These are phyloP conservation scores for Candida broadrunensis DNA, from an alignment of 805 yeast species.

Conservation along the genomic window DNA sequence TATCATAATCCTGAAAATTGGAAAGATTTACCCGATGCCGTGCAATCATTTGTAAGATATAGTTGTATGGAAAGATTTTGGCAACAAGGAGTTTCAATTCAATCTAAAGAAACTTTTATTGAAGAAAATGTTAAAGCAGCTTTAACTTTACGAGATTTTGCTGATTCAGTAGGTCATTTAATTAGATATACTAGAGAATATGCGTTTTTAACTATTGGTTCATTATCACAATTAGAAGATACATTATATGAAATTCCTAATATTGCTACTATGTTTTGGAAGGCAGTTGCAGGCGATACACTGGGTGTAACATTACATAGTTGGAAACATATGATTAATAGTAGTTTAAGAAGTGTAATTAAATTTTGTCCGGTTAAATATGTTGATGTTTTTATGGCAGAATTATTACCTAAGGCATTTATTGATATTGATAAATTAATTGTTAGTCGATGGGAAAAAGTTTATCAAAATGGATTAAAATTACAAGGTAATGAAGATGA, in stretches of 20 bases:
- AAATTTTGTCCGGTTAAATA: constrained; percentile 80
- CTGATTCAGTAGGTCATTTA: constrained; percentile 95
- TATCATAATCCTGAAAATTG: constrained; percentile 93
- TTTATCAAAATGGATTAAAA: constrained; percentile 55
- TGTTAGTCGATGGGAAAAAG: constrained; percentile 71
- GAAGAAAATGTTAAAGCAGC: constrained; percentile 94
- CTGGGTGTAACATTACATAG: constrained; percentile 91
- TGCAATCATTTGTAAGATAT: constrained; percentile 86
- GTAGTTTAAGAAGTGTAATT: constrained; percentile 81
- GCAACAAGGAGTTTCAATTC: constrained; percentile 97
- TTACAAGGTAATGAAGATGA: constrained; percentile 64
- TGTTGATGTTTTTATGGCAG: constrained; percentile 67
- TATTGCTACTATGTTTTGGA: constrained; percentile 73
- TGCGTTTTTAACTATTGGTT: constrained; percentile 84
- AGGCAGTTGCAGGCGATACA: constrained; percentile 79
- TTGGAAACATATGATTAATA: constrained; percentile 94
- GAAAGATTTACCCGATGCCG: constrained; percentile 82
- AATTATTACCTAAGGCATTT: constrained; percentile 75
- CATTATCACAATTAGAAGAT: constrained; percentile 85
- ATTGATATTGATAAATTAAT: constrained; percentile 71
- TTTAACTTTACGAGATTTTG: constrained; percentile 91
- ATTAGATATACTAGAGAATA: constrained; percentile 95
- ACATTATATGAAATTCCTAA: constrained; percentile 84
- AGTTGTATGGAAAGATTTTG: constrained; percentile 93
- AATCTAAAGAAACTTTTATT: constrained; percentile 89